These are phyloP conservation scores for Rhodotorula kratochvilovae DNA, from an alignment of 768 basidiomycete genomes.

Conservation along the genomic window DNA sequence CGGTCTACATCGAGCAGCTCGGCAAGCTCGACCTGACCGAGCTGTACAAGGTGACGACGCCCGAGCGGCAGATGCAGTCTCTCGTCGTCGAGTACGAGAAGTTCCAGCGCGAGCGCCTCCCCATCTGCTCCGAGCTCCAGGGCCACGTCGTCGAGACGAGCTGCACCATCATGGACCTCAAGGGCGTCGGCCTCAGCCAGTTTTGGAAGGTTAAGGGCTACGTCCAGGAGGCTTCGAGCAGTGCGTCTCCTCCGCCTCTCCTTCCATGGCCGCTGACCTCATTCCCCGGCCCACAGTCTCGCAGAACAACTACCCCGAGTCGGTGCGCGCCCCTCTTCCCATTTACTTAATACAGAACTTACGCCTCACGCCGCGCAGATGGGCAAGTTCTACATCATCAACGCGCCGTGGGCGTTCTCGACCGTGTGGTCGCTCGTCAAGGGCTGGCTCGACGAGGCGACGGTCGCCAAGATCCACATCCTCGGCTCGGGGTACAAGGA, in stretches of 20 bases:
- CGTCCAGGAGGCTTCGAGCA: conserved; percentile 62
- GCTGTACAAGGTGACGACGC: conserved; percentile 74
- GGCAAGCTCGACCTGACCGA: conserved; percentile 81
- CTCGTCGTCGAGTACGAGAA: conserved; percentile 92
- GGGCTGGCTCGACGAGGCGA: conserved; percentile 91
- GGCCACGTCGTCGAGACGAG: conserved; percentile 92
- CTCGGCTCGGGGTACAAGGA: conserved; percentile 70
- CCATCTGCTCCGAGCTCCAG: conserved; percentile 57
- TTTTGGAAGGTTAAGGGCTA: conserved; percentile 93
- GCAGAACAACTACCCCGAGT: conserved; percentile 86
- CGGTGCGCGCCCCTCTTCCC: conserved; percentile 35
- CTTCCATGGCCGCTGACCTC: neutral
- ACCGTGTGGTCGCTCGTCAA: conserved; percentile 84
- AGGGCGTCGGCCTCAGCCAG: conserved; percentile 59
- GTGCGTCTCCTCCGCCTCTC: conserved; percentile 12
- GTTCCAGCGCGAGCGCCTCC: conserved; percentile 73
- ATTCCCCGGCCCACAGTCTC: conserved; percentile 54
- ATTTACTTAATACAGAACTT: no score
- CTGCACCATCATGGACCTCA: conserved; percentile 94
- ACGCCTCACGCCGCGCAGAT: conserved; percentile 48
- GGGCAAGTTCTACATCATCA: conserved; percentile 99
- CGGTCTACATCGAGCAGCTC: conserved; percentile 88
- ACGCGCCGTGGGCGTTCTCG: conserved; percentile 87
- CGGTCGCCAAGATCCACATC: conserved; percentile 90
- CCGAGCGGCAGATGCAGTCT: conserved; percentile 78